phyloP scores from a whole-genome alignment of 345 rosid genomes.

The Reutealis trisperma region DNA sequence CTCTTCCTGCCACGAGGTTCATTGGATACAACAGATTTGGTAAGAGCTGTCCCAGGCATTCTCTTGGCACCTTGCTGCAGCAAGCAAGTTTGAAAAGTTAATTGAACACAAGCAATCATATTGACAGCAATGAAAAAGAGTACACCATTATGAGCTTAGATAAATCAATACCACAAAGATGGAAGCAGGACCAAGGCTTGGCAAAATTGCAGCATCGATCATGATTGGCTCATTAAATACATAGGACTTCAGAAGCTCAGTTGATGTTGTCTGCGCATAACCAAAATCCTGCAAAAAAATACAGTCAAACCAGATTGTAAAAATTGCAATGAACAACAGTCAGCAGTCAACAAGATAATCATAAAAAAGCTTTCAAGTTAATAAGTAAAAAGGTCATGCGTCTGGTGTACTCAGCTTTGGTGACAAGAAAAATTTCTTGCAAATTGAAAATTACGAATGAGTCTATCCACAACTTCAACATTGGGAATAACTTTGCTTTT shows the following conservation, averaged over 20 bases:
- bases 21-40: constrained; percentile 96
- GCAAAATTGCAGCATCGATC: constrained; percentile 70
- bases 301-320: neutral
- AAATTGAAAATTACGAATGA: neutral
- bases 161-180: constrained; percentile 67
- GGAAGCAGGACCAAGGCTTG: constrained; percentile 80
- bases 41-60: constrained; percentile 95
- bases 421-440: neutral
- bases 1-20: constrained; percentile 91
- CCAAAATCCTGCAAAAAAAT: constrained; percentile 77
- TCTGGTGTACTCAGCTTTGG: neutral
- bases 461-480: neutral
- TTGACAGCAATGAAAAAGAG: neutral
- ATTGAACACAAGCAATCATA: neutral
- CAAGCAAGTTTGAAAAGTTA: neutral
- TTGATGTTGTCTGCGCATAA: constrained; percentile 92
- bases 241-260: constrained; percentile 87
- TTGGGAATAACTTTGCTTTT: neutral
- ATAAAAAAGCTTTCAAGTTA: neutral
- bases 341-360: too few relatives aligned
- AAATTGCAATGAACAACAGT: neutral
- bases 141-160: neutral
- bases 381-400: neutral
- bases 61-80: constrained; percentile 86
- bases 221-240: constrained; percentile 92